Evolutionary conservation across 1,284 basidiomycete species (phyloP), one percentile per base, ranked within the genome.

Genomic region (Erythrobasidium hasegawianum): DNA sequence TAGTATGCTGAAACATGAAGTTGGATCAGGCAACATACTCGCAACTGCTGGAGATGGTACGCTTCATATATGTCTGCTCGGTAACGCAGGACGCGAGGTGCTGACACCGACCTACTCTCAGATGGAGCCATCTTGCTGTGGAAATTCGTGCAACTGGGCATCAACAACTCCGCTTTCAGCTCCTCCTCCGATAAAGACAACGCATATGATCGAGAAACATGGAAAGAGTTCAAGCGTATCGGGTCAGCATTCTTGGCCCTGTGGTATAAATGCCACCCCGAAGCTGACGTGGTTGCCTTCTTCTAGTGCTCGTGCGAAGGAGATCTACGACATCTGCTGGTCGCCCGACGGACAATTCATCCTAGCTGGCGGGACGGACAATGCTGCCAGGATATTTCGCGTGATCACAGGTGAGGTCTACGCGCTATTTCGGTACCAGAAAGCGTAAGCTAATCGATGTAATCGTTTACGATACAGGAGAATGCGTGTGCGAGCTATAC

Each of bases 251-350:
- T 2, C 10, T 55, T 39, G 18, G 2, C 16, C n/a, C n/a, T n/a
- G n/a, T n/a, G n/a, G n/a, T n/a, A n/a, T n/a, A n/a, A n/a, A n/a
- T n/a, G n/a, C n/a, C n/a, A n/a, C n/a, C n/a, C 8, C 45, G n/a
- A 7, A 8, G 7, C 8, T 7, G 16, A 5, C 5, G 45, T 14
- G 4, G 14, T 18, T 8, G 45, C 4, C 45, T 20, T 33, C n/a
- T 20, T 22, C 20, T 59, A 79, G 78, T 59, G 77, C 77, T 8
- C 90, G 89, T 9, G 71, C 72, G 41, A 59, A 69, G 83, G 93
- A 97, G 77, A 91, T 98, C 11, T 97, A 98, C 77, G 95, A 98
- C 77, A 81, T 98, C 52, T 90, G 93, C 0, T 98, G 95, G 90
- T 70, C 61, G 24, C 96, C 96, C 0, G 87, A 89, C 22, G 92